A percentile compares a stretch with the other conserved stretches of the same genome.
phyloP scores from a whole-genome alignment of 2,329 filamentous ascomycete genomes.

The Whalleya microplaca region DNA sequence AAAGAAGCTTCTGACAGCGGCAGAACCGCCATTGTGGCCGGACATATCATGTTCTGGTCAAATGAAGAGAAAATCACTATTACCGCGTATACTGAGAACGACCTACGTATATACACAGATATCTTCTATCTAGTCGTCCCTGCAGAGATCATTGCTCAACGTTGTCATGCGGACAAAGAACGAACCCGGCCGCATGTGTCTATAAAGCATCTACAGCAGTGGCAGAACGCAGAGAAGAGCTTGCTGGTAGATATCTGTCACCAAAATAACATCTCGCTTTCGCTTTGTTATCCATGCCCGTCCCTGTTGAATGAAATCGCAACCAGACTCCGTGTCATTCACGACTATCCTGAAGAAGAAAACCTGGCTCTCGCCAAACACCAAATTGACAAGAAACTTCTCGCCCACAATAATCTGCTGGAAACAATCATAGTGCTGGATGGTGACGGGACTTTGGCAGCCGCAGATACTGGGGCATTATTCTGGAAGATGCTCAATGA shows the following conservation, averaged over 20 bases:
- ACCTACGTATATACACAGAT: conserved; percentile 56
- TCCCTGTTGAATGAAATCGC: conserved; percentile 24
- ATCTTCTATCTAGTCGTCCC: conserved; percentile 59
- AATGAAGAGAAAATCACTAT: conserved; percentile 37
- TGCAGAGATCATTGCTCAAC: conserved; percentile 41
- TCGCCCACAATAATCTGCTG: conserved; percentile 18
- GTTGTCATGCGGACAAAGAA: conserved; percentile 41
- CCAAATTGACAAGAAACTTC: conserved; percentile 41
- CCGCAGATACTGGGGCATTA: conserved; percentile 51
- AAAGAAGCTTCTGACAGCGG: conserved; percentile 39
- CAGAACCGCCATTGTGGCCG: conserved; percentile 52
- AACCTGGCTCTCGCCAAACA: conserved; percentile 41
- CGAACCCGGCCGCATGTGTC: conserved; percentile 41
- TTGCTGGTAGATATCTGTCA: conserved; percentile 49
- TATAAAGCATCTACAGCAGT: conserved; percentile 45
- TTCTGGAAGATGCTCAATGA: conserved; percentile 47
- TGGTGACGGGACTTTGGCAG: conserved; percentile 58
- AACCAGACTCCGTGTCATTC: conserved; percentile 43
- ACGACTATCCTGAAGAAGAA: conserved; percentile 39
- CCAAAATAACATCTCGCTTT: conserved; percentile 52
- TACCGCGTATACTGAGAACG: conserved; percentile 47
- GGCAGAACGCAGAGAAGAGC: conserved; percentile 51
- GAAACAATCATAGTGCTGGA: conserved; percentile 60
- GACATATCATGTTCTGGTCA: conserved; percentile 60
- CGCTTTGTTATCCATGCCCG: conserved; percentile 20